Evolutionary conservation across 495 filamentous ascomycete species (phyloP), one percentile per base, ranked within the genome.

Genomic region (Recurvomyces mirabilis): DNA sequence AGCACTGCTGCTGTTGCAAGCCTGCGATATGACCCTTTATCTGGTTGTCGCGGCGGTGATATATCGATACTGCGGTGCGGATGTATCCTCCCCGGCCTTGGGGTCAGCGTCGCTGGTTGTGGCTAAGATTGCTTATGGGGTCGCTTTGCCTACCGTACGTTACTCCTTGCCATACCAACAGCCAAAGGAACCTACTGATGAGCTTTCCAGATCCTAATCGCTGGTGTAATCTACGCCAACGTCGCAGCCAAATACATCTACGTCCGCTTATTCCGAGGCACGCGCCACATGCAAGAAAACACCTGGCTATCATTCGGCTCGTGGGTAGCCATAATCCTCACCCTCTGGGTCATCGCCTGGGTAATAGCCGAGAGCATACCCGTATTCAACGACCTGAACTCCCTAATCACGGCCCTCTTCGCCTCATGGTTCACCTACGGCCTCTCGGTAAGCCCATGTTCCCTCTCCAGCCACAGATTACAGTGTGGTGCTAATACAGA

Each of bases 111-210:
- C 74, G 10, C 63, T 65, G 1, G 20, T 74, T 0, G 57, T 88
- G n/a, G 71, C 73, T 45, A 86, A 84, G 60, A 60, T 87, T 28
- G 81, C 82, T 2, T 93, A 82, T 54, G 84, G 84, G 14, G 67
- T 91, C 44, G 84, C 84, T 24, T 68, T 84, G 13, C 86, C 86
- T 0, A 84, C 81, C 47, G 72, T 83, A n/a, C n/a, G n/a, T n/a
- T n/a, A n/a, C n/a, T n/a, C n/a, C n/a, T n/a, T n/a, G n/a, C n/a
- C n/a, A n/a, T n/a, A n/a, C n/a, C n/a, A n/a, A n/a, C n/a, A n/a
- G n/a, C n/a, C n/a, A n/a, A n/a, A n/a, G n/a, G n/a, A n/a, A n/a
- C n/a, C n/a, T n/a, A n/a, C n/a, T n/a, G n/a, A n/a, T n/a, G n/a
- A n/a, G n/a, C n/a, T n/a, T n/a, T n/a, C n/a, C n/a, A n/a, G n/a